Conservation (phyloP, 495 filamentous ascomycete genomes). For the Hypoxylon intermedium region DNA sequence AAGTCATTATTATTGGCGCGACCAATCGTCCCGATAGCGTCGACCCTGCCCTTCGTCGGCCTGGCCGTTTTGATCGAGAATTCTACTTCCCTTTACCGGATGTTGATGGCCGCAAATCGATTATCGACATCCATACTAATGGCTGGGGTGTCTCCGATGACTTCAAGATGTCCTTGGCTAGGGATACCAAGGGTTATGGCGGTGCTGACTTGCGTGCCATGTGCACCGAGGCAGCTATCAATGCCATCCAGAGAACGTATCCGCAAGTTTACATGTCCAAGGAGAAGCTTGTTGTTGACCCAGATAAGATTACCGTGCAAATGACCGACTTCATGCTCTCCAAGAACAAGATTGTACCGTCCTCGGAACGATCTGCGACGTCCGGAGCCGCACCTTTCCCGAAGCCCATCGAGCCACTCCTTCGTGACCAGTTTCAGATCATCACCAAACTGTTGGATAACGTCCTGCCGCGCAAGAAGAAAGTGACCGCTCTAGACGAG, state of each 20-base stretch:
- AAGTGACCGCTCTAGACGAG: constrained; percentile 87
- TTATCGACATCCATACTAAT: constrained; percentile 94
- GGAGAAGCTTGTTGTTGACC: constrained; percentile 88
- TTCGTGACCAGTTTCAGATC: constrained; percentile 71
- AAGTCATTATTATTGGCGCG: constrained; percentile 97
- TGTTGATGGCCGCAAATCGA: constrained; percentile 75
- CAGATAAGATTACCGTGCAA: constrained; percentile 78
- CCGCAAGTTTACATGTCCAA: constrained; percentile 94
- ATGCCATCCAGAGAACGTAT: constrained; percentile 92
- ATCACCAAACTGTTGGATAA: constrained; percentile 73
- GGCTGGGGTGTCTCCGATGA: constrained; percentile 81
- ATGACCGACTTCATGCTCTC: constrained; percentile 97
- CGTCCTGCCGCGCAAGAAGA: constrained; percentile 82
- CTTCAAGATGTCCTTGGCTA: constrained; percentile 85
- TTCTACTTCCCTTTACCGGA: constrained; percentile 97
- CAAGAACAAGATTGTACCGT: constrained; percentile 93
- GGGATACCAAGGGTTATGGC: constrained; percentile 92
- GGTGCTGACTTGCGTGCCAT: constrained; percentile 93
- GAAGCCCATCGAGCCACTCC: constrained; percentile 77
- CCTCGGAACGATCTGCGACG: constrained; percentile 84
- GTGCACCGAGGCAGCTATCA: constrained; percentile 97
- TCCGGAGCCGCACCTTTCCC: constrained; percentile 82
- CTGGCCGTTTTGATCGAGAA: constrained; percentile 94
- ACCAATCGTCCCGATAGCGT: constrained; percentile 98
- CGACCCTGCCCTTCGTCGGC: constrained; percentile 90